phyloP scores from a whole-genome alignment of 2,329 filamentous ascomycete genomes.

The Ramularia endophylla region DNA sequence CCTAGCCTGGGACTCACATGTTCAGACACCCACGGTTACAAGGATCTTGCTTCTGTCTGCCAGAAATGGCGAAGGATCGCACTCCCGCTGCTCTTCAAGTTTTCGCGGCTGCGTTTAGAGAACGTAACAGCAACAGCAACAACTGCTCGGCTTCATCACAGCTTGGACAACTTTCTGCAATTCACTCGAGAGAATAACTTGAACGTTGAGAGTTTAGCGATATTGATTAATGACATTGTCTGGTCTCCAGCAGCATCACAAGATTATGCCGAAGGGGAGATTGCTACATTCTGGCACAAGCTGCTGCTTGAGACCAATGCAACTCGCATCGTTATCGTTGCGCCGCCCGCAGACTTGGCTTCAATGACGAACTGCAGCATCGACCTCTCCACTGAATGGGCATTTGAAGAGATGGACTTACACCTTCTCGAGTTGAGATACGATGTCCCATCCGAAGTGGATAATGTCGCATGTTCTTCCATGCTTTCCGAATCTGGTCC shows the following conservation, averaged over 20 bases:
- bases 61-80: conserved; percentile 48
- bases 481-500: no score
- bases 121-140: no score
- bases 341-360: conserved; percentile 58
- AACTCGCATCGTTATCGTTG: conserved; percentile 39
- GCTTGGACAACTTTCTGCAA: conserved; percentile 17
- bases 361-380: conserved; percentile 54
- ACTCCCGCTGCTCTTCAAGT: conserved; percentile 53
- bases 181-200: conserved; percentile 14
- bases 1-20: conserved; percentile 42
- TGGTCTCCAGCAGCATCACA: conserved; percentile 20
- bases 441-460: neutral
- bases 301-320: conserved; percentile 51
- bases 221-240: conserved; percentile 31
- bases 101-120: conserved; percentile 41
- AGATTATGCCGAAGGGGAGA: conserved; percentile 23
- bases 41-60: conserved; percentile 51
- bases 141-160: no score
- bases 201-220: conserved; percentile 42
- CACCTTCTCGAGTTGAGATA: conserved; percentile 24
- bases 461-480: no score
- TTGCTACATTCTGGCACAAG: conserved; percentile 44
- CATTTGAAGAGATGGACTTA: conserved; percentile 30
- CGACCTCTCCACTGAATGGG: conserved; percentile 40
- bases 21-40: conserved; percentile 42